These are phyloP conservation scores for Jackrogersella multiformis DNA, from an alignment of 495 filamentous ascomycete genomes.

Conservation along the genomic window DNA sequence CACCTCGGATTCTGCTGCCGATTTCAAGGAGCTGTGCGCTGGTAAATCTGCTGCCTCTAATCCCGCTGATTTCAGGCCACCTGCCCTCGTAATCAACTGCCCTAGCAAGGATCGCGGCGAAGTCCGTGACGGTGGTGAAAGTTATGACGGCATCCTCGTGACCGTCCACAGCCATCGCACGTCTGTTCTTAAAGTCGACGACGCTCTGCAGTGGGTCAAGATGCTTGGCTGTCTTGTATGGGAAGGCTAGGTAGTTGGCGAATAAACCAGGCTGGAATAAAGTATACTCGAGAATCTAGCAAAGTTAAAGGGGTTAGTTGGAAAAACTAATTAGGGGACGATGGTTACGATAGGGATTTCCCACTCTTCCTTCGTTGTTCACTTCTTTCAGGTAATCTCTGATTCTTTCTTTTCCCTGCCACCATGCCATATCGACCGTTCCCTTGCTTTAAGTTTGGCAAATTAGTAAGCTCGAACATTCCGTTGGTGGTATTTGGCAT, in stretches of 20 bases:
- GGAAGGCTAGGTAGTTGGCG: constrained; percentile 61
- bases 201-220: constrained; percentile 51
- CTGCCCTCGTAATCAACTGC: constrained; percentile 64
- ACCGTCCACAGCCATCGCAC: constrained; percentile 60
- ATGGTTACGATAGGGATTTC: not conserved
- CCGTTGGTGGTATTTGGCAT: not conserved
- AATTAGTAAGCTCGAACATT: not conserved
- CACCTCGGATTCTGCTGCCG: constrained; percentile 62
- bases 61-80: constrained; percentile 66
- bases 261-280: constrained; percentile 67
- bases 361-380: constrained; percentile 61
- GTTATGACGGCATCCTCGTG: constrained; percentile 55
- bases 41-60: constrained; percentile 57
- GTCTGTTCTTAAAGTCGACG: constrained; percentile 60
- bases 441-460: constrained; percentile 23
- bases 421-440: constrained; percentile 56
- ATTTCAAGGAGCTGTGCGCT: constrained; percentile 55
- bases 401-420: constrained; percentile 57
- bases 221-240: constrained; percentile 60
- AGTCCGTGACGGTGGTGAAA: constrained; percentile 58
- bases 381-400: constrained; percentile 60
- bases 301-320: too few relatives aligned
- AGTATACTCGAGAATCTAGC: constrained; percentile 67
- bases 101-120: constrained; percentile 56
- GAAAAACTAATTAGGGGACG: too few relatives aligned